Evolutionary conservation across 352 stramenopile genomes (phyloP).

Genomic region (Phytophthora rubi): DNA sequence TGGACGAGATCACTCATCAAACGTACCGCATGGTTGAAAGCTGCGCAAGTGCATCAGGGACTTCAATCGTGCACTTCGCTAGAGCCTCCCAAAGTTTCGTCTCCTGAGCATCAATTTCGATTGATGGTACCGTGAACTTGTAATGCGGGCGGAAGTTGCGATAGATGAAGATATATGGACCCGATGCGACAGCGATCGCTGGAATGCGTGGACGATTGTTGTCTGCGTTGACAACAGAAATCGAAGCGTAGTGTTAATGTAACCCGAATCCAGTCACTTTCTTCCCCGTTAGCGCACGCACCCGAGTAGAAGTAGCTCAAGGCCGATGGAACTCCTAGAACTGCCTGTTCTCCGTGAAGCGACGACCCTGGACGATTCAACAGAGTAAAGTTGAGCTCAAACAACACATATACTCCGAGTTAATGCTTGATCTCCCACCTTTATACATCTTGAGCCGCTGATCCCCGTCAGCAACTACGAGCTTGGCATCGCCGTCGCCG

Average conservation of each 20-base stretch:
- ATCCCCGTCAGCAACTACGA: slow-evolving; percentile 83
- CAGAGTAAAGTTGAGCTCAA: not conserved
- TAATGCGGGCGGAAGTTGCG: slow-evolving; percentile 91
- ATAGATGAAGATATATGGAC: slow-evolving; percentile 92
- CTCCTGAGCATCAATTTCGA: slow-evolving; percentile 81
- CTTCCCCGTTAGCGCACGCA: not conserved
- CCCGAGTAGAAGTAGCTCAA: slow-evolving; percentile 82
- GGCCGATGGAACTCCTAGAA: slow-evolving; percentile 76
- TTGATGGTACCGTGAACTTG: slow-evolving; percentile 87
- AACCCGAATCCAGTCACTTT: not conserved
- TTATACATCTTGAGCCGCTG: slow-evolving; percentile 90
- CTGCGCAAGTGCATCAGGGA: slow-evolving; percentile 67
- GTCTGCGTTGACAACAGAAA: slow-evolving; percentile 35
- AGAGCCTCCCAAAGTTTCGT: slow-evolving; percentile 74
- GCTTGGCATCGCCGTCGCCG: slow-evolving; percentile 82
- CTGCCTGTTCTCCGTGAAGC: slow-evolving; percentile 79
- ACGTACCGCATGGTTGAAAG: slow-evolving; percentile 64
- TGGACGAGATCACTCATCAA: not conserved
- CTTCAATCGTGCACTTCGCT: slow-evolving; percentile 75
- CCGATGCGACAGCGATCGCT: slow-evolving; percentile 85
- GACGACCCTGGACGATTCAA: slow-evolving; percentile 49
- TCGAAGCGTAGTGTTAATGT: not conserved
- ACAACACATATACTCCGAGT: not conserved
- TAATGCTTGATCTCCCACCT: slow-evolving; percentile 36
- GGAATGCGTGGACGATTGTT: slow-evolving; percentile 73